Conservation (phyloP, 2,329 filamentous ascomycete genomes). For the Botryosphaeria dothidea region DNA sequence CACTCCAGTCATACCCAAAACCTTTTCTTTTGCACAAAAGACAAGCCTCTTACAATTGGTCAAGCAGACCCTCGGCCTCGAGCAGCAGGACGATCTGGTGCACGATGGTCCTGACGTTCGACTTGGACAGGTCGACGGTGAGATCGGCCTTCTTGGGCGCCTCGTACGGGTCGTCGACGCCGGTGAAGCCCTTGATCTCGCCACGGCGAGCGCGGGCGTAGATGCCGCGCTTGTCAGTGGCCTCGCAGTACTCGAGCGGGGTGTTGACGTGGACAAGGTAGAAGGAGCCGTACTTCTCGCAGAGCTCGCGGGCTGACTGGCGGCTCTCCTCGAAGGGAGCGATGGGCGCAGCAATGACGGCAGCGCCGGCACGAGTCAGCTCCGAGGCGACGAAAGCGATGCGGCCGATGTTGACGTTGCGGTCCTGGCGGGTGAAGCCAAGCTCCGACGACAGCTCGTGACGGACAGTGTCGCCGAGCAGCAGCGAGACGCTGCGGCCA, state of each 20-base stretch:
- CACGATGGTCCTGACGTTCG: slow-evolving; percentile 86
- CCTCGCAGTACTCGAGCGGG: slow-evolving; percentile 87
- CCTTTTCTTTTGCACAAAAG: neutral
- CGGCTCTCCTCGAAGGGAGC: slow-evolving; percentile 85
- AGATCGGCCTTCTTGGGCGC: slow-evolving; percentile 77
- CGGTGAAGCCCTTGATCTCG: slow-evolving; percentile 97
- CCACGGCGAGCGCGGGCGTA: slow-evolving; percentile 82
- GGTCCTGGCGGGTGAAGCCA: slow-evolving; percentile 90
- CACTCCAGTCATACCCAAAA: neutral
- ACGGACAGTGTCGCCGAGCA: slow-evolving; percentile 94
- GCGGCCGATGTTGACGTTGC: slow-evolving; percentile 90
- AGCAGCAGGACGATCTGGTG: slow-evolving; percentile 95
- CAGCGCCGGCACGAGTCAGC: slow-evolving; percentile 87
- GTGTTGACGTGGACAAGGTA: slow-evolving; percentile 96
- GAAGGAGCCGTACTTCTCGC: slow-evolving; percentile 88
- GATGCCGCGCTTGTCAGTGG: slow-evolving; percentile 89
- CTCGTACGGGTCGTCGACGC: slow-evolving; percentile 97
- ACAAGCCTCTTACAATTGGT: slow-evolving; percentile 51
- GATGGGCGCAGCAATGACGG: slow-evolving; percentile 95
- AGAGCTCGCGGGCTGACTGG: slow-evolving; percentile 74
- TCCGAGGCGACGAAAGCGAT: slow-evolving; percentile 96
- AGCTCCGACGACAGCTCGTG: slow-evolving; percentile 91
- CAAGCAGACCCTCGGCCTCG: slow-evolving; percentile 85
- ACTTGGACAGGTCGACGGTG: slow-evolving; percentile 81
- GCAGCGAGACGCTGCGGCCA: slow-evolving; percentile 88